A percentile compares a stretch with the other conserved stretches of the same genome.
Conservation (phyloP, 2,329 filamentous ascomycete genomes). For the Fusarium sp. region DNA sequence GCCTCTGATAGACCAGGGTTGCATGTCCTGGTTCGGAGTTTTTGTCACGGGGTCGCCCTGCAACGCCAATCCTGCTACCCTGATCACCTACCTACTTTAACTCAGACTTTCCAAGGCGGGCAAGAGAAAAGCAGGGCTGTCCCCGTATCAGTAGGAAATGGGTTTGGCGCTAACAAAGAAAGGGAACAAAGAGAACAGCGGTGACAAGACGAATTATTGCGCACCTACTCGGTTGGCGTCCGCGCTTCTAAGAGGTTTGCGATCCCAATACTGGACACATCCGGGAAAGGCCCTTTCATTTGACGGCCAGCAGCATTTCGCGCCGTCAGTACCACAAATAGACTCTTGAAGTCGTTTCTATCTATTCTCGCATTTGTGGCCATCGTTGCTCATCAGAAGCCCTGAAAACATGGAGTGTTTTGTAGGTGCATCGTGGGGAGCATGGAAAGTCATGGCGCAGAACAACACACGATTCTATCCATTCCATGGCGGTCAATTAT, state of each 20-base stretch:
- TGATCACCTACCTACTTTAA: conserved; percentile 15
- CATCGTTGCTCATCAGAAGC: not conserved
- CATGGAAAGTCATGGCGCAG: not conserved
- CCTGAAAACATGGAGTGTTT: not conserved
- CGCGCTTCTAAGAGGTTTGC: not conserved
- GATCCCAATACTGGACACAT: not conserved
- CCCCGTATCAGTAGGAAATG: not conserved
- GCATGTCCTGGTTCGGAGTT: conserved; percentile 23
- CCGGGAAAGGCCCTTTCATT: not conserved
- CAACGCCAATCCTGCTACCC: conserved; percentile 22
- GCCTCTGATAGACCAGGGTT: conserved; percentile 24
- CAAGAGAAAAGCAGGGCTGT: conserved; percentile 13
- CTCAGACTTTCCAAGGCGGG: conserved; percentile 1
- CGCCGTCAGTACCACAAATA: not conserved
- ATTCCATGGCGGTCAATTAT: not conserved
- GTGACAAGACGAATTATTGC: conserved; percentile 1
- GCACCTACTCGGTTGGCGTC: not conserved
- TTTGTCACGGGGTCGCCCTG: conserved; percentile 10
- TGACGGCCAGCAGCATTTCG: not conserved
- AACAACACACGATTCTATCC: not conserved
- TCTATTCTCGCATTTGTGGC: not conserved
- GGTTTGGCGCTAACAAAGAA: not conserved
- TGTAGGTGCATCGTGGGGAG: not conserved
- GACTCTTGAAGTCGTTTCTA: not conserved
- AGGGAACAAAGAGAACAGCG: not conserved